These are phyloP conservation scores for Leishmania guyanensis DNA, from an alignment of 208 protist genomes.

Conservation along the genomic window DNA sequence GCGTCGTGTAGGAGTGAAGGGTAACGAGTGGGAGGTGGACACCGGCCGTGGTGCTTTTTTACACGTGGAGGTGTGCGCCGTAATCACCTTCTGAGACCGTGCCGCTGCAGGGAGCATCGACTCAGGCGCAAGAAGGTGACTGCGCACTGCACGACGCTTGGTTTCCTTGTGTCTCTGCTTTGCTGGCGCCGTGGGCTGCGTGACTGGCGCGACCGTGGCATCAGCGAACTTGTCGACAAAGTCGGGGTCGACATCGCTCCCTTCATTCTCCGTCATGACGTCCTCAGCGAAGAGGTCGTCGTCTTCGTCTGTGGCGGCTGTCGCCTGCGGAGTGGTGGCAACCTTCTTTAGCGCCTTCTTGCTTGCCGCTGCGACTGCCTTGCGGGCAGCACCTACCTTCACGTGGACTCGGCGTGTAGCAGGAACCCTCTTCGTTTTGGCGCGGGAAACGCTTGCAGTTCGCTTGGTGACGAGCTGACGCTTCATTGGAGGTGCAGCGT, in stretches of 20 bases:
- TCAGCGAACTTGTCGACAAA: neutral
- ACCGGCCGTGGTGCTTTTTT: constrained; percentile 6
- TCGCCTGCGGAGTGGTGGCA: neutral
- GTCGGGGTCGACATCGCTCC: neutral
- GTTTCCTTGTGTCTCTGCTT: neutral
- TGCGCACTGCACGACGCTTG: constrained; percentile 5
- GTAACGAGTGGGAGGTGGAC: neutral
- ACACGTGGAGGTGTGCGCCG: constrained; percentile 7
- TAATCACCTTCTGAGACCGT: constrained; percentile 20
- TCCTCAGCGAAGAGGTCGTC: constrained; percentile 12
- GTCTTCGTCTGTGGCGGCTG: neutral
- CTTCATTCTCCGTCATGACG: constrained; percentile 1
- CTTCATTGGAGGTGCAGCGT: neutral
- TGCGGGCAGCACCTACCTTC: neutral
- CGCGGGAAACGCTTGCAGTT: neutral
- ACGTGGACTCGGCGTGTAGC: neutral
- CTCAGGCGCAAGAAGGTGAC: constrained; percentile 14
- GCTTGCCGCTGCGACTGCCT: neutral
- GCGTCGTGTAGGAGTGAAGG: constrained; percentile 11
- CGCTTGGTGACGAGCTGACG: neutral
- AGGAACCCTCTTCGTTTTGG: neutral
- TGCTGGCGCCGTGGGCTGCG: neutral
- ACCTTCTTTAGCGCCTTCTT: neutral
- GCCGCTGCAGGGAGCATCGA: constrained; percentile 23
- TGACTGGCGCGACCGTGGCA: neutral